Evolutionary conservation across 768 basidiomycete genomes (phyloP).

Genomic region (Pleurotus tuber-regium): DNA sequence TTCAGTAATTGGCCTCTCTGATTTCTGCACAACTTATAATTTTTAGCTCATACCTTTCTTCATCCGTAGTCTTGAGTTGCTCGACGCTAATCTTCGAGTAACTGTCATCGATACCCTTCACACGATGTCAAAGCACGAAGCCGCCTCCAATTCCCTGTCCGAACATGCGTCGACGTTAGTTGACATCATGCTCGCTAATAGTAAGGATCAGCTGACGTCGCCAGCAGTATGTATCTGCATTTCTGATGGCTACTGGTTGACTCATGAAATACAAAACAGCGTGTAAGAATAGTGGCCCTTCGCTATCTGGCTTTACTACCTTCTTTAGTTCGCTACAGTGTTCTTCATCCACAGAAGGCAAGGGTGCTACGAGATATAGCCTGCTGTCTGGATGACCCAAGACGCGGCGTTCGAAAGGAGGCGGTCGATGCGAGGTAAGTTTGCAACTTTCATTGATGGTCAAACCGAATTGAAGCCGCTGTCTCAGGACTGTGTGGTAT

Average conservation of each 20-base stretch:
- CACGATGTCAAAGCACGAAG: constrained; percentile 59
- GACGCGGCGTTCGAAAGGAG: constrained; percentile 76
- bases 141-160: constrained; percentile 49
- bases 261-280: constrained; percentile 37
- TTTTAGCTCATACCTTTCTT: constrained; percentile 86
- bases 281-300: constrained; percentile 73
- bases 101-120: constrained; percentile 81
- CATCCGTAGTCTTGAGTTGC: constrained; percentile 78
- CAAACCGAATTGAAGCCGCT: no score
- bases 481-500: no score
- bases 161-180: constrained; percentile 74
- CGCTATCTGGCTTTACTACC: constrained; percentile 75
- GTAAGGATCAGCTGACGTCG: constrained; percentile 46
- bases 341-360: constrained; percentile 78
- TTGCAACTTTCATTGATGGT: no score
- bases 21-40: neutral
- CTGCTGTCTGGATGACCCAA: constrained; percentile 85
- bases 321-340: constrained; percentile 72
- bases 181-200: constrained; percentile 66
- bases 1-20: constrained; percentile 1
- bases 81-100: constrained; percentile 68
- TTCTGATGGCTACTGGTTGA: neutral
- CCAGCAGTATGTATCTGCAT: constrained; percentile 44
- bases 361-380: constrained; percentile 73
- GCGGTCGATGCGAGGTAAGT: constrained; percentile 76